Percentiles rank a stretch among this genome's conserved stretches.
Conservation (phyloP, 2,329 filamentous ascomycete species). For the Harringtonia lauricola region DNA sequence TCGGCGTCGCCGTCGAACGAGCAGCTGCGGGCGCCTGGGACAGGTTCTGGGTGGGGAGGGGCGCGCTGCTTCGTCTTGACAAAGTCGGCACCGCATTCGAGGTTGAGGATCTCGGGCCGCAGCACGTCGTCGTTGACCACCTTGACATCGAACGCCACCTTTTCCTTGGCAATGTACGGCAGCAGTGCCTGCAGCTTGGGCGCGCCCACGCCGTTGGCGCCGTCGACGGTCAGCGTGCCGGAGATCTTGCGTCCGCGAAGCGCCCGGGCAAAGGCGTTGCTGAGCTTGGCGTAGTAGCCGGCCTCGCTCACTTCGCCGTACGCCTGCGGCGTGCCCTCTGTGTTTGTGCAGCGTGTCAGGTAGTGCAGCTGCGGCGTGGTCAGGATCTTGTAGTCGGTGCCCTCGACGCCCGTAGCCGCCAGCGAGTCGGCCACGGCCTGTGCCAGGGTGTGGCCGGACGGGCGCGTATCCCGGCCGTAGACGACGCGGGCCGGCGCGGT, state of each 20-base stretch:
- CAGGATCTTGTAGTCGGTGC: conserved; percentile 77
- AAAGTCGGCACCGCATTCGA: conserved; percentile 90
- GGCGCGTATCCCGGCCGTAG: conserved; percentile 85
- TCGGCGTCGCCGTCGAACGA: conserved; percentile 95
- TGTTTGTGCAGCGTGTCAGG: conserved; percentile 88
- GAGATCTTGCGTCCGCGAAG: conserved; percentile 65
- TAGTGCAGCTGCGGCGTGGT: conserved; percentile 99
- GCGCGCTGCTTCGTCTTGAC: conserved; percentile 96
- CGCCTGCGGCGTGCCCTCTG: conserved; percentile 70
- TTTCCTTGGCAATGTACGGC: conserved; percentile 64
- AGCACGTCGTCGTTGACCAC: conserved; percentile 90
- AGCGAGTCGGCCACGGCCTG: conserved; percentile 70
- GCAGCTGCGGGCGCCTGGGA: conserved; percentile 67
- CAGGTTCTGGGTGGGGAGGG: conserved; percentile 70
- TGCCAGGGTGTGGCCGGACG: conserved; percentile 78
- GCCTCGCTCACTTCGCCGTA: conserved; percentile 84
- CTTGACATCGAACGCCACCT: conserved; percentile 61
- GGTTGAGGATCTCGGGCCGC: conserved; percentile 78
- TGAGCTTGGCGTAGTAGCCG: conserved; percentile 92
- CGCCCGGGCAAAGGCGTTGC: conserved; percentile 71
- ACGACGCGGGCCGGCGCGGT: conserved; percentile 66
- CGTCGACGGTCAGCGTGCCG: conserved; percentile 76
- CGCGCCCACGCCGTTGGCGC: conserved; percentile 92
- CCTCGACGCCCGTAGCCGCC: conserved; percentile 61
- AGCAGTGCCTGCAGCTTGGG: conserved; percentile 81